Percentiles rank a stretch among this genome's conserved stretches.
phyloP scores from a whole-genome alignment of 2,329 filamentous ascomycete species.

The Diaporthe helianthi region DNA sequence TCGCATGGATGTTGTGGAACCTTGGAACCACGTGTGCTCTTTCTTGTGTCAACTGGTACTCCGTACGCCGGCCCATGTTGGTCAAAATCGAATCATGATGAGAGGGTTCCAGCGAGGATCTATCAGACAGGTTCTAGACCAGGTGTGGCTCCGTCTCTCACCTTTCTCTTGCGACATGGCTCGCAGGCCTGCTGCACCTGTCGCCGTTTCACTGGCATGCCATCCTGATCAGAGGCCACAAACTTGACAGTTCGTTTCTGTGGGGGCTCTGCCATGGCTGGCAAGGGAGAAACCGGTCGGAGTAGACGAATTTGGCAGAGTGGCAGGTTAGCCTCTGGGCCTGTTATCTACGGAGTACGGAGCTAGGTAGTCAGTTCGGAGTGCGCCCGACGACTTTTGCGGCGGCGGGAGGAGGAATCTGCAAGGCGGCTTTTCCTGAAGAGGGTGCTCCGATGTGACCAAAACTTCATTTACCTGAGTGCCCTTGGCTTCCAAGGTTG shows the following conservation, averaged over 20 bases:
- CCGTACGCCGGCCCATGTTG: slow-evolving; percentile 8
- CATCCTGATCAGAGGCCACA: slow-evolving; percentile 60
- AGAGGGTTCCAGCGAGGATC: not conserved
- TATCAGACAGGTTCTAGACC: too few species aligned
- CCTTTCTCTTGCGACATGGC: slow-evolving; percentile 62
- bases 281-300: slow-evolving; percentile 9
- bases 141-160: slow-evolving; percentile 37
- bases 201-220: slow-evolving; percentile 64
- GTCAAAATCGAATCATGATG: slow-evolving; percentile 32
- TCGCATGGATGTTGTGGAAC: not conserved
- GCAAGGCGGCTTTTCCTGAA: slow-evolving; percentile 6
- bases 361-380: slow-evolving; percentile 14
- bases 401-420: slow-evolving; percentile 1
- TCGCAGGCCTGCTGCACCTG: slow-evolving; percentile 66
- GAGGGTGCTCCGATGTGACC: not conserved
- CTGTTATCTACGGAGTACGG: too few species aligned
- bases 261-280: slow-evolving; percentile 24
- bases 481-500: not conserved
- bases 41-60: too few species aligned
- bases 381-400: not conserved
- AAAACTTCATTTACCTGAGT: not conserved
- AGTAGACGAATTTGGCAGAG: slow-evolving; percentile 5
- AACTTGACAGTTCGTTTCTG: slow-evolving; percentile 55
- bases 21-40: not conserved
- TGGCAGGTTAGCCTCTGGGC: not conserved